phyloP scores from a whole-genome alignment of 169 alveolate species.

The Neospora caninum region DNA sequence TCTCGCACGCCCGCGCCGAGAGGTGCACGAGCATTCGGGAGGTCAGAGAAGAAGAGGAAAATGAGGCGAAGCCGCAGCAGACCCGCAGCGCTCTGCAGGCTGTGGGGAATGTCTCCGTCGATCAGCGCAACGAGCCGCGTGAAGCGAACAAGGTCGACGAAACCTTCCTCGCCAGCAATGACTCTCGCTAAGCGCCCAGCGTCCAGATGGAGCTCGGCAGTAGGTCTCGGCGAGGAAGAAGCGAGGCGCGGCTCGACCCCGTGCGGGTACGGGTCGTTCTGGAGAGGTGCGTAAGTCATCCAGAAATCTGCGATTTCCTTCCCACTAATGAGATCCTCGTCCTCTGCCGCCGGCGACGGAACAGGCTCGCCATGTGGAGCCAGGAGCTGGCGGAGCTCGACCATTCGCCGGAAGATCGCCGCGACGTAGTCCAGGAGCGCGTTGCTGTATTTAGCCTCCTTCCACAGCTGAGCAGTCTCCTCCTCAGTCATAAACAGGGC shows the following conservation, averaged over 20 bases:
- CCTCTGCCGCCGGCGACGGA: background rate
- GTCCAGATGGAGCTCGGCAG: conserved; percentile 9
- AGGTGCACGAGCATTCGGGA: background rate
- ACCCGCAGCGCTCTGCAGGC: conserved; percentile 22
- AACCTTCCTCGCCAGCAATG: background rate
- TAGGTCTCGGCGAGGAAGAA: background rate
- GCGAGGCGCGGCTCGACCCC: background rate
- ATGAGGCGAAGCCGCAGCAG: conserved; percentile 42
- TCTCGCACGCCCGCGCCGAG: background rate
- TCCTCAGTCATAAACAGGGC: background rate
- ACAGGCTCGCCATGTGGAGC: background rate
- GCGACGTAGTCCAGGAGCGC: background rate
- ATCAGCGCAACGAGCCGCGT: conserved; percentile 51
- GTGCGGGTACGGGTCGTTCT: background rate
- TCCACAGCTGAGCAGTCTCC: conserved; percentile 22
- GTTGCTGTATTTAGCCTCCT: background rate
- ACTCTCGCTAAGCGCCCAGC: background rate
- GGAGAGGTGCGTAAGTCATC: conserved; percentile 24
- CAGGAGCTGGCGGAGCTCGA: background rate
- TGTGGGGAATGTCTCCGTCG: conserved; percentile 47
- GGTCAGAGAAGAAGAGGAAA: conserved; percentile 50
- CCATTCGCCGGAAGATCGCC: conserved; percentile 14
- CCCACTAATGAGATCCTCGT: background rate
- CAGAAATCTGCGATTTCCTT: background rate
- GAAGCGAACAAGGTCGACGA: conserved; percentile 10